phyloP scores from a whole-genome alignment of 768 basidiomycete genomes.

The Suillus tomentosus region DNA sequence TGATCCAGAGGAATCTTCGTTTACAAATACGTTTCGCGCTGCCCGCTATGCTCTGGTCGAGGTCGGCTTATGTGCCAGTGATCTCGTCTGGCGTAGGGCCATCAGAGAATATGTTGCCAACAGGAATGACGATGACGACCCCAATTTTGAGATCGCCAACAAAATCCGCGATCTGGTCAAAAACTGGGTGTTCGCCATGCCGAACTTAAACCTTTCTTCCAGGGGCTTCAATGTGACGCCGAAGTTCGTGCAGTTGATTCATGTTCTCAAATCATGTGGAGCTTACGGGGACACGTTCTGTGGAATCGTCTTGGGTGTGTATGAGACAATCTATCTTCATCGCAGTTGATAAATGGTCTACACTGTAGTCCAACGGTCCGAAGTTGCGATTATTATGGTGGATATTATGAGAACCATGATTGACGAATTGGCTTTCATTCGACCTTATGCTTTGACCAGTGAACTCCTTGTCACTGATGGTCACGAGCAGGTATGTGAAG shows the following conservation, averaged over 20 bases:
- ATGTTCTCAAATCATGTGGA: constrained; percentile 57
- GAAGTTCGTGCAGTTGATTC: constrained; percentile 63
- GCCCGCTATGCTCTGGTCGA: constrained; percentile 51
- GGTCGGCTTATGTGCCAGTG: constrained; percentile 68
- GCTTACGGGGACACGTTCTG: constrained; percentile 60
- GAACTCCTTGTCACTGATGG: constrained; percentile 35
- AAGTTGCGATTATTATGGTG: constrained; percentile 56
- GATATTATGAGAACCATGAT: constrained; percentile 59
- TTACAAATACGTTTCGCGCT: constrained; percentile 45
- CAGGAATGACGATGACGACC: constrained; percentile 39
- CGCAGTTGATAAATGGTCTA: constrained; percentile 14
- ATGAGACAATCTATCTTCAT: constrained; percentile 3
- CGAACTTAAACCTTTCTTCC: constrained; percentile 59
- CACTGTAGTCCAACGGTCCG: constrained; percentile 50
- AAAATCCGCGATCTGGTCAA: constrained; percentile 45
- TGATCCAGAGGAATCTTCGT: constrained; percentile 41
- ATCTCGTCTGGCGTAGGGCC: constrained; percentile 67
- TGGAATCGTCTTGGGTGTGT: constrained; percentile 63
- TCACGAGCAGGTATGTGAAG: constrained; percentile 35
- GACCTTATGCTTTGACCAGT: constrained; percentile 51
- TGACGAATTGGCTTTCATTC: constrained; percentile 54
- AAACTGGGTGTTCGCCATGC: constrained; percentile 66
- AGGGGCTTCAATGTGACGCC: constrained; percentile 66
- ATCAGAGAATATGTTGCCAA: constrained; percentile 40
- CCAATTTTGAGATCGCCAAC: constrained; percentile 24